Percentiles rank a stretch among this genome's conserved stretches.
Evolutionary conservation across 768 basidiomycete species (phyloP).

Genomic region (Suillus lakei): DNA sequence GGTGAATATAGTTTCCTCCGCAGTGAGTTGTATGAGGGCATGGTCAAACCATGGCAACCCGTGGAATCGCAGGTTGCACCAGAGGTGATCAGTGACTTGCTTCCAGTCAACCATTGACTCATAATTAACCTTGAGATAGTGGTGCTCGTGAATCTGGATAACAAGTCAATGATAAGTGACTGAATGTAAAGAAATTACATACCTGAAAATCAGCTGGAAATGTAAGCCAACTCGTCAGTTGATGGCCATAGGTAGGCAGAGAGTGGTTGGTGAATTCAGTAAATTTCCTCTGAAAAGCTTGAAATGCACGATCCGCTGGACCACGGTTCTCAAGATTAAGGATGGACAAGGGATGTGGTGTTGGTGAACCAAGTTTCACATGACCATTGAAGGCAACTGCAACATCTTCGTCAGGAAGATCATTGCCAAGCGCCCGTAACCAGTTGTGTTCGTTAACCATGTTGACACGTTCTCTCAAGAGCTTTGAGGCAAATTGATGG

Average conservation of each 20-base stretch:
- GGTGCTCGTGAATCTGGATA: slow-evolving; percentile 29
- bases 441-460: slow-evolving; percentile 16
- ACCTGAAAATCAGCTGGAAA: slow-evolving; percentile 1
- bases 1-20: neutral
- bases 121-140: slow-evolving; percentile 31
- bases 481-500: slow-evolving; percentile 10
- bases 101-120: slow-evolving; percentile 33
- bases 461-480: slow-evolving; percentile 8
- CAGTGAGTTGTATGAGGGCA: slow-evolving; percentile 7
- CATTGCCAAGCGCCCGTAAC: slow-evolving; percentile 17
- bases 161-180: neutral
- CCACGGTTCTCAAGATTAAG: neutral
- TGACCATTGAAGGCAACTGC: neutral
- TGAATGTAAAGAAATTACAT: neutral
- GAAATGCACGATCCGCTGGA: neutral
- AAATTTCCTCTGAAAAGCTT: slow-evolving; percentile 5
- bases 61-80: slow-evolving; percentile 36
- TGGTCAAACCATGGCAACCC: slow-evolving; percentile 28
- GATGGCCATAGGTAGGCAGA: slow-evolving; percentile 5
- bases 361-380: neutral
- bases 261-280: slow-evolving; percentile 5
- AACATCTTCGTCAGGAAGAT: neutral
- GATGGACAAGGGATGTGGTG: neutral
- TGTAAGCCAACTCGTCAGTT: slow-evolving; percentile 3
- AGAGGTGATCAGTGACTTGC: slow-evolving; percentile 28